These are phyloP conservation scores for Suhomyces maxii DNA, from an alignment of 1,139 yeast species.

Conservation along the genomic window DNA sequence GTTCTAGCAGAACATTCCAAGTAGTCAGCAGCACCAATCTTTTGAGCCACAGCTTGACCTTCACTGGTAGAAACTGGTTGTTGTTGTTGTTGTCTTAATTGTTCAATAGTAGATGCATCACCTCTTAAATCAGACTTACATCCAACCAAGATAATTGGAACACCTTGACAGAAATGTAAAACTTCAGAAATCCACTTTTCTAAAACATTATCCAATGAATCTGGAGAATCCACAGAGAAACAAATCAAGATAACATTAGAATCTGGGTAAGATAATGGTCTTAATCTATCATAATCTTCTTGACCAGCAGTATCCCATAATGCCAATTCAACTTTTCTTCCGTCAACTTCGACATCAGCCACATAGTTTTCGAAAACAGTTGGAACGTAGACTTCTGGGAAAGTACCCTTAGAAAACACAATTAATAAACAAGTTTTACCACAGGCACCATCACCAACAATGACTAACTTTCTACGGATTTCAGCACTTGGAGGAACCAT, in stretches of 20 bases:
- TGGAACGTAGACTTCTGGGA: conserved; percentile 95
- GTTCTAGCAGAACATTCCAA: conserved; percentile 93
- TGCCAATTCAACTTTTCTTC: conserved; percentile 90
- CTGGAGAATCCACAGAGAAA: conserved; percentile 90
- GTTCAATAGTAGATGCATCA: conserved; percentile 75
- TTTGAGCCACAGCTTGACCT: conserved; percentile 82
- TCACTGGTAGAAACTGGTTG: conserved; percentile 76
- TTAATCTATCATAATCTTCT: conserved; percentile 93
- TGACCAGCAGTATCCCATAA: conserved; percentile 99
- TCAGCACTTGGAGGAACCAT: conserved; percentile 60
- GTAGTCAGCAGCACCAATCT: conserved; percentile 83
- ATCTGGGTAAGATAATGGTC: conserved; percentile 93
- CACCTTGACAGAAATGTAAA: conserved; percentile 91
- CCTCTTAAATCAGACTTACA: conserved; percentile 88
- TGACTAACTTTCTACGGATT: conserved; percentile 77
- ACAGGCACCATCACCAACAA: conserved; percentile 88
- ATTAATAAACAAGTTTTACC: conserved; percentile 82
- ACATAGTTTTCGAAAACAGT: conserved; percentile 95
- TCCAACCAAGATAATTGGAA: conserved; percentile 91
- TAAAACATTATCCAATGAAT: conserved; percentile 88
- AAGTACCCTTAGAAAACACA: conserved; percentile 91
- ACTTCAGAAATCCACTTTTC: conserved; percentile 96
- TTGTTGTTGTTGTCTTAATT: conserved; percentile 70
- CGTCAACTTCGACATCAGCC: conserved; percentile 91
- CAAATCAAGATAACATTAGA: conserved; percentile 90